Conservation (phyloP, 164 flowering plant genomes). For the Stephania yunnanensis region DNA sequence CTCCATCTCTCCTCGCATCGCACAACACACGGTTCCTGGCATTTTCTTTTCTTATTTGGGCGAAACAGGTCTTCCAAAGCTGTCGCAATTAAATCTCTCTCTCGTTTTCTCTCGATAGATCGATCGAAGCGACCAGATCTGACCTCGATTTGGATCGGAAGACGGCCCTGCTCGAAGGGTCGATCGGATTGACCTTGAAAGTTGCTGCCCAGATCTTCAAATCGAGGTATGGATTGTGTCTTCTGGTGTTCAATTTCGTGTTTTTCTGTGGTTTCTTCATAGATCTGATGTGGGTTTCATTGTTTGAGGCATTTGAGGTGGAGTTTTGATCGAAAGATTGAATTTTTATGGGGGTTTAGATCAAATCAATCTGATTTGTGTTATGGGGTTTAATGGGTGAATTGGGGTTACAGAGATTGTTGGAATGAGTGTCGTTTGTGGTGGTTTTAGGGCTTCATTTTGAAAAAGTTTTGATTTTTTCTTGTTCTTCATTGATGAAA, state of each 20-base stretch:
- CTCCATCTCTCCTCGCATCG: not conserved
- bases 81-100: conserved; percentile 6
- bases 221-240: not conserved
- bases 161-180: not conserved
- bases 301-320: not conserved
- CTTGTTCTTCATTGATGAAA: not conserved
- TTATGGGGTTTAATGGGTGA: not conserved
- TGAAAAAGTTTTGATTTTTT: not conserved
- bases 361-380: not conserved
- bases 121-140: conserved; percentile 5
- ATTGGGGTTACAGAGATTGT: not conserved
- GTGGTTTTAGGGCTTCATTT: not conserved
- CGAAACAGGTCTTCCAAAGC: not conserved
- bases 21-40: too few species aligned
- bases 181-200: not conserved
- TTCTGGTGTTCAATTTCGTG: not conserved
- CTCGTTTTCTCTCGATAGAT: not conserved
- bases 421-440: not conserved
- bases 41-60: not conserved
- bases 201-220: not conserved
- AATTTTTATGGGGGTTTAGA: not conserved
- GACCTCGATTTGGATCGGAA: not conserved
- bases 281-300: not conserved
- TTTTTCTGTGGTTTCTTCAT: not conserved
- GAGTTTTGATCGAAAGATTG: not conserved